A percentile compares a stretch with the other conserved stretches of the same genome.
phyloP scores from a whole-genome alignment of 1,139 yeast species.

The Pneumocystis carinii region DNA sequence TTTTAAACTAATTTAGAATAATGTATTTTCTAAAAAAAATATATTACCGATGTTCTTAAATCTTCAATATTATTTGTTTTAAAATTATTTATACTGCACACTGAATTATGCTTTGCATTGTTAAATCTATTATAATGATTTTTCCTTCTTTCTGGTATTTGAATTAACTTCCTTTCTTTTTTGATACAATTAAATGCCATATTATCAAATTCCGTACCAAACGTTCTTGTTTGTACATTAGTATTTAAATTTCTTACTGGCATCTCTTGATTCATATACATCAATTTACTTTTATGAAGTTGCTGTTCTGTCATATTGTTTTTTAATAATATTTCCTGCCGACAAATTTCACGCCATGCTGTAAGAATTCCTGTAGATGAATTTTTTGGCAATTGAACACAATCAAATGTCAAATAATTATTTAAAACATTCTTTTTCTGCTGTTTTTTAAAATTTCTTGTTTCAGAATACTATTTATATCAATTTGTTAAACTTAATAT shows the following conservation, averaged over 20 bases:
- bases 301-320: not conserved
- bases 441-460: not conserved
- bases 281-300: not conserved
- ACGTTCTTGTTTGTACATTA: not conserved
- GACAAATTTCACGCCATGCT: conserved; percentile 11
- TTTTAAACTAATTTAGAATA: not conserved
- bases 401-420: conserved; percentile 1
- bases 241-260: not conserved
- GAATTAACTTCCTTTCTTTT: not conserved
- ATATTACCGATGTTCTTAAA: not conserved
- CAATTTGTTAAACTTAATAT: not conserved
- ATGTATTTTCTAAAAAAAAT: not conserved
- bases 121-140: not conserved
- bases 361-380: conserved; percentile 10
- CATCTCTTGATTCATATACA: not conserved
- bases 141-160: not conserved
- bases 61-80: not conserved
- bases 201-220: not conserved
- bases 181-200: not conserved
- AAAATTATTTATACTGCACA: not conserved
- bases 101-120: not conserved
- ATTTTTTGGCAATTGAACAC: conserved; percentile 7
- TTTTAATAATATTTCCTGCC: conserved; percentile 1
- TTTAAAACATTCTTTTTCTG: not conserved
- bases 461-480: not conserved